Conservation (phyloP, 192 early-diverging fungal species). For the Backusella psychrophila region DNA sequence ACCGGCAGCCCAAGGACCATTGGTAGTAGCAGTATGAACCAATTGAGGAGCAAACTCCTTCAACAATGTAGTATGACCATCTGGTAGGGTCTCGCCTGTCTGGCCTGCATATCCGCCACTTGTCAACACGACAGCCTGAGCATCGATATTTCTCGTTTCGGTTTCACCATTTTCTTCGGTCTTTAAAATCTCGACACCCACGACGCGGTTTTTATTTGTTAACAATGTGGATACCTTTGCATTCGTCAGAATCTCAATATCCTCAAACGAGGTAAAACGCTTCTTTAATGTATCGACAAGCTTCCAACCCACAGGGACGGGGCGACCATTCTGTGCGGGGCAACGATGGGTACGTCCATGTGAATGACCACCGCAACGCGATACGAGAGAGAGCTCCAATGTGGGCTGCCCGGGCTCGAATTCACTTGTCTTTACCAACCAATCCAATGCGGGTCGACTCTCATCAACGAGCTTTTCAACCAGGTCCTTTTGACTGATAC, state of each 20-base stretch:
- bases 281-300: conserved; percentile 70
- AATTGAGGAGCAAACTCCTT: conserved; percentile 59
- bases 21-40: conserved; percentile 62
- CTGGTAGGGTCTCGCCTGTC: conserved; percentile 44
- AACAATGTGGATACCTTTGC: conserved; percentile 58
- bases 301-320: conserved; percentile 65
- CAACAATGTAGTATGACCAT: conserved; percentile 34
- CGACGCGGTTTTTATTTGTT: conserved; percentile 42
- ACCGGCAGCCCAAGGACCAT: conserved; percentile 80
- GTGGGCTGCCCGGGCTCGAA: conserved; percentile 63
- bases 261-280: conserved; percentile 8
- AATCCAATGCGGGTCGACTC: conserved; percentile 66
- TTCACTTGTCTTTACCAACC: conserved; percentile 44
- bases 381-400: conserved; percentile 56
- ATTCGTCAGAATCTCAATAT: conserved; percentile 25
- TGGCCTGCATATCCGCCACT: conserved; percentile 85
- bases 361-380: conserved; percentile 78
- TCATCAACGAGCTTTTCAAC: conserved; percentile 68
- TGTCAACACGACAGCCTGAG: conserved; percentile 66
- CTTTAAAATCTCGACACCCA: conserved; percentile 51
- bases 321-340: conserved; percentile 34
- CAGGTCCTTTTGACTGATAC: conserved; percentile 53
- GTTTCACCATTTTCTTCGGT: neutral
- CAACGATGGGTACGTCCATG: conserved; percentile 74
- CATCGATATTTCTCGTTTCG: conserved; percentile 33